A percentile compares a stretch with the other conserved stretches of the same genome.
phyloP scores from a whole-genome alignment of 2,329 filamentous ascomycete species.

The Apiospora marii region DNA sequence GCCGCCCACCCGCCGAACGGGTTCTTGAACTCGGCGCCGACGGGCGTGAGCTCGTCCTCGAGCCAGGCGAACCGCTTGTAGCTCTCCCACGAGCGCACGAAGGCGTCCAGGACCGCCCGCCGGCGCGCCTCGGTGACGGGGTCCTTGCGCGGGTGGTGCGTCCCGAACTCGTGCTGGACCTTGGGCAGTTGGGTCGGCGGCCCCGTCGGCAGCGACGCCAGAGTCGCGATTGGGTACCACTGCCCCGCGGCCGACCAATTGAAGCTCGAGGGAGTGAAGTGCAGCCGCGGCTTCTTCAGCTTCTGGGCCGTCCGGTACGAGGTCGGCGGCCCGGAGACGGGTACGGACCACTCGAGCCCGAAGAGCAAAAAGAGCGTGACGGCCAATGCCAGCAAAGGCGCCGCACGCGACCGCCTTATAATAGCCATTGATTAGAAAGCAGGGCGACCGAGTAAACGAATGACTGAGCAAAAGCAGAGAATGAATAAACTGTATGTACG shows the following conservation, averaged over 20 bases:
- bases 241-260: slow-evolving; percentile 26
- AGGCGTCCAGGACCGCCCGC: slow-evolving; percentile 56
- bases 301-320: not conserved
- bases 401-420: slow-evolving; percentile 2
- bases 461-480: not conserved
- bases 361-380: not conserved
- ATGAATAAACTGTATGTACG: not conserved
- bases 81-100: slow-evolving; percentile 64
- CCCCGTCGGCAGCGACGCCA: slow-evolving; percentile 19
- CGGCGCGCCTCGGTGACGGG: slow-evolving; percentile 11
- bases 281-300: not conserved
- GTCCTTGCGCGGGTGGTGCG: not conserved
- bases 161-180: slow-evolving; percentile 22
- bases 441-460: not conserved
- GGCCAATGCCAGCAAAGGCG: slow-evolving; percentile 3
- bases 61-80: slow-evolving; percentile 71
- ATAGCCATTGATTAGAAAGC: not conserved
- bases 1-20: slow-evolving; percentile 57
- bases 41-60: slow-evolving; percentile 57
- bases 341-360: not conserved
- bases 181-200: not conserved
- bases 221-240: slow-evolving; percentile 10
- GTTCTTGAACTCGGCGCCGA: slow-evolving; percentile 39
- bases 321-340: not conserved
- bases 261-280: slow-evolving; percentile 26